Evolutionary conservation across 257 asterid species (phyloP), one percentile per base, ranked within the genome.

Genomic region (Anisodus tanguticus): DNA sequence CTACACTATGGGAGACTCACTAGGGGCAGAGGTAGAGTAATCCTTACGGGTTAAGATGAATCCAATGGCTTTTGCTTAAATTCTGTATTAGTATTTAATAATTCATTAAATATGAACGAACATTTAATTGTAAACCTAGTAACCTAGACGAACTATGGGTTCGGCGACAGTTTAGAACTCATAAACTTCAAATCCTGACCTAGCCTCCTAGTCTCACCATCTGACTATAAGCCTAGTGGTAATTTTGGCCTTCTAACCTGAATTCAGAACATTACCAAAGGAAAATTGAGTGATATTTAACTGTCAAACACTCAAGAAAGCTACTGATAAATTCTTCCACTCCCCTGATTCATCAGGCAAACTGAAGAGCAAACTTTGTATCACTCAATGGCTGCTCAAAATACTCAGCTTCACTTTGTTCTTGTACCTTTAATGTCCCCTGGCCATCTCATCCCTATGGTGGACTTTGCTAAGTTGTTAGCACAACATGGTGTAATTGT

Each of bases 361-460:
- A 72, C 1, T 49, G 62, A 6, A 22, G 43, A 76, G 63, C 62
- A 31, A 76, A 49, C 12, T 51, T 22, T 76, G 45, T 26, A 51
- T 76, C 19, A 51, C 63, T 51, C 62, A 31, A 85, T 85, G 88
- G 87, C 85, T 83, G 31, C 84, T 6, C 79, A 84, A 37, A 54
- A 15, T 2, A n/a, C 49, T 39, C 85, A 71, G 13, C 88, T 84
- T 64, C 98, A 91, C 79, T 91, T 92, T 57, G 93, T 94, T 13
- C 87, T 94, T 2, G 82, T 92, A n/a, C 98, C 98, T n/a, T 64
- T 94, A 51, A 87, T 92, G 74, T 93, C 97, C 22, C 98, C 91
- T 16, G 98, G 98, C 85, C 98, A 92, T 86, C 85, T 94, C 86
- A 91, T 92, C 17, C 97, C 98, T 1, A 92, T 92, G 97, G 88